A percentile compares a stretch with the other conserved stretches of the same genome.
phyloP scores from a whole-genome alignment of 768 basidiomycete genomes.

The Tremella yokohamensis region DNA sequence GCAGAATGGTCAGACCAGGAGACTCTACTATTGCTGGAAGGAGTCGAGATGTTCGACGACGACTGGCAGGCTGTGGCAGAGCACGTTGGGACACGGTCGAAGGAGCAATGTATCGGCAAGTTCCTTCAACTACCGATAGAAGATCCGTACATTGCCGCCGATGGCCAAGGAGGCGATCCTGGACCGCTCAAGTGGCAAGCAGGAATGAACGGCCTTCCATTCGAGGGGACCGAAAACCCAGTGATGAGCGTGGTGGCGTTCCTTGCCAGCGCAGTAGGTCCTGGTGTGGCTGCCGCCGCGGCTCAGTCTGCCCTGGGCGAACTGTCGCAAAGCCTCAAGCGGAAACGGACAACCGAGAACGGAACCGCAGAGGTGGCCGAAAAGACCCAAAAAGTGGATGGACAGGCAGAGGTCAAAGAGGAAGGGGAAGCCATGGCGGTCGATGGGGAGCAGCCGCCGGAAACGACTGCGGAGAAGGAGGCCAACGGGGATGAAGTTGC shows the following conservation, averaged over 20 bases:
- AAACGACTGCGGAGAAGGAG: conserved; percentile 1
- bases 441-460: conserved; percentile 48
- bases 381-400: conserved; percentile 19
- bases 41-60: conserved; percentile 95
- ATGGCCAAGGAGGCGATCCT: conserved; percentile 34
- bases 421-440: conserved; percentile 48
- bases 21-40: conserved; percentile 81
- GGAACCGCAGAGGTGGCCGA: conserved; percentile 37
- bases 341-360: conserved; percentile 36
- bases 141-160: conserved; percentile 75
- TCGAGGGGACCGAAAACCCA: conserved; percentile 92
- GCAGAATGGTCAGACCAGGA: conserved; percentile 90
- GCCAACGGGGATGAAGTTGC: conserved; percentile 5
- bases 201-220: conserved; percentile 63
- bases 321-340: conserved; percentile 62
- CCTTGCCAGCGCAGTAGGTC: conserved; percentile 77
- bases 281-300: conserved; percentile 85
- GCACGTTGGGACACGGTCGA: conserved; percentile 84
- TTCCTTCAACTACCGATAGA: conserved; percentile 97
- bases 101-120: conserved; percentile 91
- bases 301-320: conserved; percentile 85
- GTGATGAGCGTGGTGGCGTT: conserved; percentile 99
- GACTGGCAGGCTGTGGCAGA: conserved; percentile 91
- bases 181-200: conserved; percentile 46
- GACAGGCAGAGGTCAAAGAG: conserved; percentile 16